phyloP scores from a whole-genome alignment of 768 basidiomycete species.

The Tulasnella sp. region DNA sequence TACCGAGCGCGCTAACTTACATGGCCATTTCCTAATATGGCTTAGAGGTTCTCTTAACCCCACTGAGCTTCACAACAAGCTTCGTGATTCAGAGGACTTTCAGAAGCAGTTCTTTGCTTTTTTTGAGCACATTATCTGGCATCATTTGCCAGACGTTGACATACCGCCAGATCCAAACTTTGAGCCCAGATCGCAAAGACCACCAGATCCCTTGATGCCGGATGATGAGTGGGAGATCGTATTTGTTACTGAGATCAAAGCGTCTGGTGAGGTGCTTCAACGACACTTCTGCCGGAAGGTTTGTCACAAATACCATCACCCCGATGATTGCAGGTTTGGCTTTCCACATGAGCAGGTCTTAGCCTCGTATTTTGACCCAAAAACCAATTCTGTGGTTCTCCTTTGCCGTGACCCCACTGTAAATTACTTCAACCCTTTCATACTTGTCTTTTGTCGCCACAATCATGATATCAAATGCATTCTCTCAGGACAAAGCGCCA shows the following conservation, averaged over 20 bases:
- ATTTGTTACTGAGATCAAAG: constrained; percentile 33
- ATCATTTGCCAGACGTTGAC: constrained; percentile 38
- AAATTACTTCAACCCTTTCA: neutral
- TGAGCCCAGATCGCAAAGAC: constrained; percentile 35
- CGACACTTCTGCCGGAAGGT: constrained; percentile 32
- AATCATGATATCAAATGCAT: no score
- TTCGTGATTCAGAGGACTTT: constrained; percentile 32
- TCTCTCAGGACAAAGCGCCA: no score
- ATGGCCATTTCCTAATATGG: constrained; percentile 40
- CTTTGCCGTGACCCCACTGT: constrained; percentile 36
- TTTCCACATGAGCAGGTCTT: constrained; percentile 40
- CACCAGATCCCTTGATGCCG: constrained; percentile 31
- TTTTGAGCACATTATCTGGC: constrained; percentile 39
- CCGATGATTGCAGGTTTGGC: constrained; percentile 35
- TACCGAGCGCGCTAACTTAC: constrained; percentile 36
- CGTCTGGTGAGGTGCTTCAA: constrained; percentile 35
- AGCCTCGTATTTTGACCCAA: constrained; percentile 36
- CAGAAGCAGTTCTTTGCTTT: constrained; percentile 36
- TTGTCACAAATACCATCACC: constrained; percentile 40
- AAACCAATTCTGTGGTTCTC: constrained; percentile 38
- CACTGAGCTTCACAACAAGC: constrained; percentile 34
- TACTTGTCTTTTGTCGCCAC: no score
- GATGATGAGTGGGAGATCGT: constrained; percentile 27
- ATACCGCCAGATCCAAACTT: constrained; percentile 27
- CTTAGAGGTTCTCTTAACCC: constrained; percentile 38